Percentiles rank a stretch among this genome's conserved stretches.
These are phyloP conservation scores for Mychonastes homosphaera DNA, from an alignment of 139 green algal species.

Conservation along the genomic window DNA sequence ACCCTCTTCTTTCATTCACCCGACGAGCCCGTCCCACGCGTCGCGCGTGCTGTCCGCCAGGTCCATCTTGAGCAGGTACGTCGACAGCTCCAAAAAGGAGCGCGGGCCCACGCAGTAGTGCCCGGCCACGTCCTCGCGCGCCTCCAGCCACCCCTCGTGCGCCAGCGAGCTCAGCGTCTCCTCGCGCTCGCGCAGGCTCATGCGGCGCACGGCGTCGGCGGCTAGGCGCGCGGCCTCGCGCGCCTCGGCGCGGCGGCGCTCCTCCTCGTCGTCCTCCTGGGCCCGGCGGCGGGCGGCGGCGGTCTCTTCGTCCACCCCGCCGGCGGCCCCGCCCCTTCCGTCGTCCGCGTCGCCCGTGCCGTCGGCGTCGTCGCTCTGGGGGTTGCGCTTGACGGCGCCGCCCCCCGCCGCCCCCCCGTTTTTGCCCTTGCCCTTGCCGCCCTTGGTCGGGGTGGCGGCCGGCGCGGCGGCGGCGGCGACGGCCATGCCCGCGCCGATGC, in stretches of 20 bases:
- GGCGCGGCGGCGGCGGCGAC: not conserved
- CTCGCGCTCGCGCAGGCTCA: conserved; percentile 16
- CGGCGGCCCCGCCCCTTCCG: not conserved
- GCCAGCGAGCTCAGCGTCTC: conserved; percentile 16
- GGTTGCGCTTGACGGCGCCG: too few species aligned
- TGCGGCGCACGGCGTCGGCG: conserved; percentile 1
- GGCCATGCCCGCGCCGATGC: not conserved
- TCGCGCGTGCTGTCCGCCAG: conserved; percentile 13
- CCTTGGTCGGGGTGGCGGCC: not conserved
- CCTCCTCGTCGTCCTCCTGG: not conserved
- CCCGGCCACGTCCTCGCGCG: not conserved
- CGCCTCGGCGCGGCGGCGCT: conserved; percentile 2
- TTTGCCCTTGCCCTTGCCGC: conserved; percentile 6
- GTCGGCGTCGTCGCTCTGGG: not conserved
- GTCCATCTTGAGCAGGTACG: conserved; percentile 11
- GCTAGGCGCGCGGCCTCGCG: too few species aligned
- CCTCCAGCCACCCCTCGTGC: conserved; percentile 18
- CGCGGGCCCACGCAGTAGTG: conserved; percentile 22
- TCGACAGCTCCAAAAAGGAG: conserved; percentile 20
- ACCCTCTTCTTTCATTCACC: too few species aligned
- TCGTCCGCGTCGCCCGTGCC: not conserved
- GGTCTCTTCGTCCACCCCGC: not conserved
- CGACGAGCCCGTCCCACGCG: conserved; percentile 18
- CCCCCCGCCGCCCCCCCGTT: too few species aligned
- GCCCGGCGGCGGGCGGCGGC: not conserved